Conservation (phyloP, 2,329 filamentous ascomycete genomes). For the Cladosporium sp. region DNA sequence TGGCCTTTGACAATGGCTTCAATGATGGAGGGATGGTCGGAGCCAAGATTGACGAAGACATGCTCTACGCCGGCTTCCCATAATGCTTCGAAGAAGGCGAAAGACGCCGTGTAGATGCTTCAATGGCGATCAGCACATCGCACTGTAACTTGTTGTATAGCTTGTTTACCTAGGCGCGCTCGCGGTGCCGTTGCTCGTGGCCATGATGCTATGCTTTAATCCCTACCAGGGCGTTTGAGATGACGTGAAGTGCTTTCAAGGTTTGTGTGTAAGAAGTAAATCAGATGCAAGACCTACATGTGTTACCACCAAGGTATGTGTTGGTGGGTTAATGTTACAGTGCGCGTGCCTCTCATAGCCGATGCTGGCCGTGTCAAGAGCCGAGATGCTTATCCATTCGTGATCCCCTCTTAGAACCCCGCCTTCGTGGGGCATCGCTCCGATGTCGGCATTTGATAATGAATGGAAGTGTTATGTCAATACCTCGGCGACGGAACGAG, state of each 20-base stretch:
- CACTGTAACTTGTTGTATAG: not conserved
- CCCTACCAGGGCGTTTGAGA: not conserved
- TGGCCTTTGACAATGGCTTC: constrained; percentile 76
- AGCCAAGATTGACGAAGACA: constrained; percentile 64
- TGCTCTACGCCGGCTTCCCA: constrained; percentile 64
- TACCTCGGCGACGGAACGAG: no score
- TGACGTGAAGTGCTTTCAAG: not conserved
- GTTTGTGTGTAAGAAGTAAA: not conserved
- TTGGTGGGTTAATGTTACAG: not conserved
- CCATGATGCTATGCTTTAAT: not conserved
- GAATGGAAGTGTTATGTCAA: no score
- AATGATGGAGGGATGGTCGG: constrained; percentile 70
- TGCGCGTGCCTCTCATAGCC: not conserved
- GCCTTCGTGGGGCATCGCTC: not conserved
- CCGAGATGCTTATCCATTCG: not conserved
- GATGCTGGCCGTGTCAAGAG: not conserved
- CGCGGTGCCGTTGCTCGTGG: not conserved
- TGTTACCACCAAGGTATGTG: not conserved
- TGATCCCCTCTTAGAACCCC: not conserved
- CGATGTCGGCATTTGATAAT: not conserved
- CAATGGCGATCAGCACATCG: not conserved
- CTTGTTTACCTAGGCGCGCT: not conserved
- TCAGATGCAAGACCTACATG: not conserved
- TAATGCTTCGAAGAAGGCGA: constrained; percentile 76
- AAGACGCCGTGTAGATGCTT: constrained; percentile 63